A percentile compares a stretch with the other conserved stretches of the same genome.
Conservation (phyloP, 495 filamentous ascomycete genomes). For the Penicillium arizonense region DNA sequence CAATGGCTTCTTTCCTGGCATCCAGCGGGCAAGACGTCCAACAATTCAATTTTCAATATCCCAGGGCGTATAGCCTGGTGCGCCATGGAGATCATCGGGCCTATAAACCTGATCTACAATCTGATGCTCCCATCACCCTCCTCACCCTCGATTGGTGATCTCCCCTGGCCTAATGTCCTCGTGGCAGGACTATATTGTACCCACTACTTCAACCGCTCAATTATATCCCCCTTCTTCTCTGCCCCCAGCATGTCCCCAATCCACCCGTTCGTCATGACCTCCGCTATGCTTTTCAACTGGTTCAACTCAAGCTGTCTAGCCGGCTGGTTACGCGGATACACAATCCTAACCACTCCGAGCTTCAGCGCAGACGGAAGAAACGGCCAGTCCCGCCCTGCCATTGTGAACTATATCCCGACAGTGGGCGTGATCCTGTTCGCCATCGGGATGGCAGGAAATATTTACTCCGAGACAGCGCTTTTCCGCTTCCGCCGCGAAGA, state of each 20-base stretch:
- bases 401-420: conserved; percentile 9
- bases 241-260: conserved; percentile 92
- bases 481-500: conserved; percentile 58
- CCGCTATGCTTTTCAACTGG: conserved; percentile 70
- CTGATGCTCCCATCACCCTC: conserved; percentile 58
- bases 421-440: conserved; percentile 59
- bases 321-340: conserved; percentile 66
- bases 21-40: conserved; percentile 82
- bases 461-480: conserved; percentile 66
- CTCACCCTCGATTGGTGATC: conserved; percentile 15
- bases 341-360: conserved; percentile 35
- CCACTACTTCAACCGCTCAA: conserved; percentile 87
- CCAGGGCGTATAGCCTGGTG: conserved; percentile 87
- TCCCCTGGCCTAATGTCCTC: conserved; percentile 33
- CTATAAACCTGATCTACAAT: conserved; percentile 73
- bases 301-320: conserved; percentile 74
- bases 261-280: conserved; percentile 59
- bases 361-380: conserved; percentile 7
- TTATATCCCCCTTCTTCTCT: conserved; percentile 73
- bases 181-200: conserved; percentile 45
- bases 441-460: conserved; percentile 76
- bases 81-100: conserved; percentile 79
- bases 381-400: not conserved
- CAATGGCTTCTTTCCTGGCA: conserved; percentile 68
- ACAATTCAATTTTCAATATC: conserved; percentile 68